Evolutionary conservation across 2,329 filamentous ascomycete genomes (phyloP), one percentile per base, ranked within the genome.

Genomic region (Hymenoscyphus albidus): DNA sequence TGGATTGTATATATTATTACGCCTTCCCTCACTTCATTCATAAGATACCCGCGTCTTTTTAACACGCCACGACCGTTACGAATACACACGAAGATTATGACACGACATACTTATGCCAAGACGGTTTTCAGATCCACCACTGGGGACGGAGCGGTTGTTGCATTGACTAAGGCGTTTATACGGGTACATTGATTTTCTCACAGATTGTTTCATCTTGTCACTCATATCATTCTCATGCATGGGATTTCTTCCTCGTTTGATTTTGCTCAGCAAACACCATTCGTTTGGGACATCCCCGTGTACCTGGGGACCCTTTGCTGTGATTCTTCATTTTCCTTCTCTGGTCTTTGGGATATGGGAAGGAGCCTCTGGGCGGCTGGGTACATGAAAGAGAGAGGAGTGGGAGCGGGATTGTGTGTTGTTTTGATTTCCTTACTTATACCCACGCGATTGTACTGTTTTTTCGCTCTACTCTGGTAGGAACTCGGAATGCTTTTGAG

Each of bases 1-100:
- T 59, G 64, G 62, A 66, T 59, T 69, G 68, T 68, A 71, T 66
- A 70, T 70, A 72, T 65, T 63, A 27, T 67, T 64, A 67, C 44
- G 44, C 44, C 44, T 51, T 69, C 65, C 62, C 63, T 64, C 64
- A 62, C 64, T 68, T 68, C 62, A 65, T 63, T 68, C 67, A 59
- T 62, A 60, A 65, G 69, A 72, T 72, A 71, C 70, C 69, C 68
- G 68, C 68, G 70, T 70, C 65, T 64, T 66, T 69, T 68, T 64
- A 58, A 39, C 35, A 69, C 69, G 67, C 66, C 64, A 69, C 62
- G 66, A 72, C 62, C 16, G 54, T 66, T 58, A 70, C 65, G 66
- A 65, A 38, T 38, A 59, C 35, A 64, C 60, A 67, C 58, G 62
- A 66, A 42, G 40, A 22, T 32, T 32, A 65, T 48, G 57, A 67